Conservation (phyloP, 106 monocot species). For the Platanthera zijinensis region DNA sequence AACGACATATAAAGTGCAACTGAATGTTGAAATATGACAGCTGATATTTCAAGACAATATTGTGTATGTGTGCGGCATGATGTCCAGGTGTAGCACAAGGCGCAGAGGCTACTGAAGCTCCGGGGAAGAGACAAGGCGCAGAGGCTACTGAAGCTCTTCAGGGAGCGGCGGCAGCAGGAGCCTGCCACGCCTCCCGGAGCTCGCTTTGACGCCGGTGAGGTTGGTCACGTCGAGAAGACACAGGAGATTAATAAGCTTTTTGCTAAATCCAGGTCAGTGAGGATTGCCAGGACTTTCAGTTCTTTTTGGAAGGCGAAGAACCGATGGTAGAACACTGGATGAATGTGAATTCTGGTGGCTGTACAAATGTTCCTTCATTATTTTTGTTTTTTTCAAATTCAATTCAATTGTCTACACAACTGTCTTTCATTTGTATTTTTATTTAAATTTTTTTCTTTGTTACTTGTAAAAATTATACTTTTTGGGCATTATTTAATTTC, state of each 20-base stretch:
- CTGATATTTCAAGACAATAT: too few relatives aligned
- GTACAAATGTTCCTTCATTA: not conserved
- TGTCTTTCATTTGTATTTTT: too few relatives aligned
- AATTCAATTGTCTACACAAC: too few relatives aligned
- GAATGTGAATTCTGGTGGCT: not conserved
- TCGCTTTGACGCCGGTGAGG: not conserved
- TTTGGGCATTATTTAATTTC: too few relatives aligned
- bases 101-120: too few relatives aligned
- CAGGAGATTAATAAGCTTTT: constrained; percentile 14
- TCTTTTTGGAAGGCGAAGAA: constrained; percentile 44
- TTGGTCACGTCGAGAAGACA: not conserved
- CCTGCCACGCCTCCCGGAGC: constrained; percentile 6
- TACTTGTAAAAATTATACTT: too few relatives aligned
- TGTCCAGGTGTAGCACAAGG: too few relatives aligned
- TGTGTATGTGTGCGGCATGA: too few relatives aligned
- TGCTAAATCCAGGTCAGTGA: constrained; percentile 34
- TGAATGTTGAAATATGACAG: too few relatives aligned
- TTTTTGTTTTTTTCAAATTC: not conserved
- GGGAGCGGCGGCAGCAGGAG: constrained; percentile 63
- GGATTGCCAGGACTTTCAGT: constrained; percentile 32
- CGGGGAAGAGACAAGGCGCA: constrained; percentile 67
- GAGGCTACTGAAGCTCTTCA: constrained; percentile 62
- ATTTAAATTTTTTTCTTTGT: too few relatives aligned
- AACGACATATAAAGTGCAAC: too few relatives aligned
- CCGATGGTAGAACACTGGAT: constrained; percentile 1